These are phyloP conservation scores for Oldenlandia corymbosa DNA, from an alignment of 257 asterid genomes.

Conservation along the genomic window DNA sequence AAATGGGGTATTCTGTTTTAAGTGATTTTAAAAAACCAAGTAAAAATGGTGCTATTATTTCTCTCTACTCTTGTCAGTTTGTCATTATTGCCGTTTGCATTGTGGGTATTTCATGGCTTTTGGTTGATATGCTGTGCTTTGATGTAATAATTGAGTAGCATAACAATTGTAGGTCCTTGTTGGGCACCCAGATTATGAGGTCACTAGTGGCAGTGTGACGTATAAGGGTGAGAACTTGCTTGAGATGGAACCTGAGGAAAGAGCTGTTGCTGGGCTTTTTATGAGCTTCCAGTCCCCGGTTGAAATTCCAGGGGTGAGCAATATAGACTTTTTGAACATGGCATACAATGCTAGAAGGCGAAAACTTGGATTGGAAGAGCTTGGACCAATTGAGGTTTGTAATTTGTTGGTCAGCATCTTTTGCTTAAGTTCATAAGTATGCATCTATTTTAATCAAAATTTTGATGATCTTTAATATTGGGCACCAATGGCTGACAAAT, in stretches of 20 bases:
- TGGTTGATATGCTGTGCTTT: neutral
- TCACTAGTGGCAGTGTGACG: constrained; percentile 74
- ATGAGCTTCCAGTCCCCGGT: constrained; percentile 98
- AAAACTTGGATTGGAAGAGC: constrained; percentile 80
- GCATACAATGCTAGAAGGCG: constrained; percentile 83
- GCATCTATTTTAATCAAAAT: neutral
- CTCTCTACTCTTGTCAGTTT: neutral
- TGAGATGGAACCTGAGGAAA: constrained; percentile 93
- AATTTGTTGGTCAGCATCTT: neutral
- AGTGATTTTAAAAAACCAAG: neutral
- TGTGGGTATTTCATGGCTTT: neutral
- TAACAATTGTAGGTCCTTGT: constrained; percentile 72
- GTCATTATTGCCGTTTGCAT: too few species aligned
- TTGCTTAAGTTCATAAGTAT: constrained; percentile 4
- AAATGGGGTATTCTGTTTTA: neutral
- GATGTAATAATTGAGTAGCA: constrained; percentile 19
- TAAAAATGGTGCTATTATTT: neutral
- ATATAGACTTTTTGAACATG: constrained; percentile 91
- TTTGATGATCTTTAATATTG: neutral
- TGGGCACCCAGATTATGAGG: constrained; percentile 98
- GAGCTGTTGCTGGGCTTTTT: constrained; percentile 91
- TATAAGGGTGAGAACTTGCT: constrained; percentile 85
- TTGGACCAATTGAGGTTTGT: constrained; percentile 91
- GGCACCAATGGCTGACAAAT: neutral
- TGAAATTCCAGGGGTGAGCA: constrained; percentile 95